Conservation (phyloP, 1,139 yeast species). For the Debaryomycetaceae sp. region DNA sequence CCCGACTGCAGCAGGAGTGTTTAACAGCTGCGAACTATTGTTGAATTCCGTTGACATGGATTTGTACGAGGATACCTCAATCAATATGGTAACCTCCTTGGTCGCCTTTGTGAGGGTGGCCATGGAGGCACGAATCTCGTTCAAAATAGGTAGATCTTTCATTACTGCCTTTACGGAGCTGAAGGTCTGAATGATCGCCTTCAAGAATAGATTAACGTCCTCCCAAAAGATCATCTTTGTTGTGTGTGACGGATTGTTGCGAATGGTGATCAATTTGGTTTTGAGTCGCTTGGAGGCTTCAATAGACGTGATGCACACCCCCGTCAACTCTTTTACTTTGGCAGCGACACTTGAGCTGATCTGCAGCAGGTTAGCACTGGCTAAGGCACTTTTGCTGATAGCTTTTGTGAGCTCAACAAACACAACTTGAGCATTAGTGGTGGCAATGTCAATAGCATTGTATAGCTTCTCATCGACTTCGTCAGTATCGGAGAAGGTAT, state of each 20-base stretch:
- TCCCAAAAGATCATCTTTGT: constrained; percentile 78
- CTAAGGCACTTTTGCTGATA: constrained; percentile 66
- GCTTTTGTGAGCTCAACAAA: constrained; percentile 76
- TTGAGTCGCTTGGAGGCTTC: constrained; percentile 71
- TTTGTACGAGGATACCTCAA: constrained; percentile 53
- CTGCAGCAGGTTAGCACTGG: constrained; percentile 25
- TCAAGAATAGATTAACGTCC: constrained; percentile 76
- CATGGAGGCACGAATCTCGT: constrained; percentile 76
- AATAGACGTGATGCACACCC: constrained; percentile 74
- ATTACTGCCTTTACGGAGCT: constrained; percentile 82
- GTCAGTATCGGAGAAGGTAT: constrained; percentile 1
- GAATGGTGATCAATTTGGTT: constrained; percentile 49
- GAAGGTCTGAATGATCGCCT: constrained; percentile 76
- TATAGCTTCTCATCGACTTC: constrained; percentile 76
- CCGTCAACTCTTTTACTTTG: constrained; percentile 73
- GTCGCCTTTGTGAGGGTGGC: constrained; percentile 82
- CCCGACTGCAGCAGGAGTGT: constrained; percentile 9
- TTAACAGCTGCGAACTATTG: constrained; percentile 7
- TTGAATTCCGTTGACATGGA: constrained; percentile 24
- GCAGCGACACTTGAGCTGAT: constrained; percentile 45
- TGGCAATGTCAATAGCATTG: constrained; percentile 69
- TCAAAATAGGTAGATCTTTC: constrained; percentile 71
- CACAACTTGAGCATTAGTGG: constrained; percentile 74
- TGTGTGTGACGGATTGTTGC: constrained; percentile 45
- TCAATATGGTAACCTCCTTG: constrained; percentile 79